These are phyloP conservation scores for Fusarium brevicatenulatum DNA, from an alignment of 2,329 filamentous ascomycete genomes.

Conservation along the genomic window DNA sequence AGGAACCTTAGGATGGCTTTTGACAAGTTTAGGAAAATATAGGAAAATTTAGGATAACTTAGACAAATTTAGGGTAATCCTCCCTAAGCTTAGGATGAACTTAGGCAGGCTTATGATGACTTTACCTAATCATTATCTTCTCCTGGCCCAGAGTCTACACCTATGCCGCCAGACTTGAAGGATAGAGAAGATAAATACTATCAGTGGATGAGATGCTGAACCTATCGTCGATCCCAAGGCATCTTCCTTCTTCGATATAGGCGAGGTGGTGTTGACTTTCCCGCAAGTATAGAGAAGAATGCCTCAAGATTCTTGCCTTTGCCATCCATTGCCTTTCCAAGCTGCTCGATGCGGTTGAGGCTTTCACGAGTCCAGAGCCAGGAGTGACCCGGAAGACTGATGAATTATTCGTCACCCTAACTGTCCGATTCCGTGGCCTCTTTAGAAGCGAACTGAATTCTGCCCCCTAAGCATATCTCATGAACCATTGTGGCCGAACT, in stretches of 20 bases:
- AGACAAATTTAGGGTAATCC: not conserved
- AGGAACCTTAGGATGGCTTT: not conserved
- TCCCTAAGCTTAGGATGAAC: not conserved
- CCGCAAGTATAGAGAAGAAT: not conserved
- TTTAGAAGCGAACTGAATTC: not conserved
- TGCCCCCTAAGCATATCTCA: not conserved
- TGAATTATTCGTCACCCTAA: not conserved
- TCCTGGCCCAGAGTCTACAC: not conserved
- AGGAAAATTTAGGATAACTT: not conserved
- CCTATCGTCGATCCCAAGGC: not conserved
- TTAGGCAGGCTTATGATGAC: not conserved
- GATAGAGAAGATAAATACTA: not conserved
- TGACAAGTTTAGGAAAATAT: not conserved
- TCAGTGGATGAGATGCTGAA: not conserved
- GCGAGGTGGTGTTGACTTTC: not conserved
- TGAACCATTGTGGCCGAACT: not conserved
- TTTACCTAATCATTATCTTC: not conserved
- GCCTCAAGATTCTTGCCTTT: not conserved
- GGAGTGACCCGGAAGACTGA: not conserved
- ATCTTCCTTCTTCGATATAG: not conserved
- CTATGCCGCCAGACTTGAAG: not conserved
- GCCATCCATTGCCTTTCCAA: not conserved
- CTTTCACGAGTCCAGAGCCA: not conserved
- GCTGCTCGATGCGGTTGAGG: not conserved
- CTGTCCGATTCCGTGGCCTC: not conserved